Conservation (phyloP, 1,284 basidiomycete genomes). For the Baeospora myosura region DNA sequence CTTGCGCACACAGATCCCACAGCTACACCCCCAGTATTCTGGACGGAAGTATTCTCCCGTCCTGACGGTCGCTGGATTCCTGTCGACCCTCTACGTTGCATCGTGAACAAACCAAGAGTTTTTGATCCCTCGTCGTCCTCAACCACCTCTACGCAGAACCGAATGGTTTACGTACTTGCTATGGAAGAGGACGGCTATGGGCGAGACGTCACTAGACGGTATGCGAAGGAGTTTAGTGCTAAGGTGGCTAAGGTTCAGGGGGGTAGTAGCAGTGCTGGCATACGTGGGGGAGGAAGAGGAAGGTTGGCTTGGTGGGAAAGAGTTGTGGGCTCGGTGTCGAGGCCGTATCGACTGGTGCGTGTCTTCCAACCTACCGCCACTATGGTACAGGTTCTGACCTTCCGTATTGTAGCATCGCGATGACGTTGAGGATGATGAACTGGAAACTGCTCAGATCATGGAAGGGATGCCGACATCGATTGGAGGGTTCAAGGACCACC, state of each 20-base stretch:
- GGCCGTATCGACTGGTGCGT: constrained; percentile 77
- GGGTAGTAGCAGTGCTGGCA: constrained; percentile 37
- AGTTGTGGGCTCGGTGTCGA: constrained; percentile 53
- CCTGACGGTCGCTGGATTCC: constrained; percentile 90
- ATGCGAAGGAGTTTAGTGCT: constrained; percentile 77
- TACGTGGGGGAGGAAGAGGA: constrained; percentile 42
- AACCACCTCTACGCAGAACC: constrained; percentile 48
- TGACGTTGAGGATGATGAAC: constrained; percentile 90
- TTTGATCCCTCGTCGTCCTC: constrained; percentile 67
- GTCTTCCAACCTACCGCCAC: constrained; percentile 9
- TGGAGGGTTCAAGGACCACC: constrained; percentile 92
- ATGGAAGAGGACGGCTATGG: constrained; percentile 87
- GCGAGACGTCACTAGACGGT: constrained; percentile 69
- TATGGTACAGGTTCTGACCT: not conserved
- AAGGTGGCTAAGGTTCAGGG: constrained; percentile 81
- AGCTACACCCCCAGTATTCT: constrained; percentile 82
- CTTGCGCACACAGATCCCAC: constrained; percentile 54
- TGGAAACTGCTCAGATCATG: constrained; percentile 69
- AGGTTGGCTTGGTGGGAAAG: constrained; percentile 83
- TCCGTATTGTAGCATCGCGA: constrained; percentile 66
- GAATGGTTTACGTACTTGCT: constrained; percentile 89
- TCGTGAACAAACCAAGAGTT: constrained; percentile 72
- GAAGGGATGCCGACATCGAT: constrained; percentile 96
- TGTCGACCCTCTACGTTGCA: constrained; percentile 80
- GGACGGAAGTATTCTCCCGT: constrained; percentile 95